These are phyloP conservation scores for Hypoxylon cercidicola DNA, from an alignment of 495 filamentous ascomycete genomes.

Conservation along the genomic window DNA sequence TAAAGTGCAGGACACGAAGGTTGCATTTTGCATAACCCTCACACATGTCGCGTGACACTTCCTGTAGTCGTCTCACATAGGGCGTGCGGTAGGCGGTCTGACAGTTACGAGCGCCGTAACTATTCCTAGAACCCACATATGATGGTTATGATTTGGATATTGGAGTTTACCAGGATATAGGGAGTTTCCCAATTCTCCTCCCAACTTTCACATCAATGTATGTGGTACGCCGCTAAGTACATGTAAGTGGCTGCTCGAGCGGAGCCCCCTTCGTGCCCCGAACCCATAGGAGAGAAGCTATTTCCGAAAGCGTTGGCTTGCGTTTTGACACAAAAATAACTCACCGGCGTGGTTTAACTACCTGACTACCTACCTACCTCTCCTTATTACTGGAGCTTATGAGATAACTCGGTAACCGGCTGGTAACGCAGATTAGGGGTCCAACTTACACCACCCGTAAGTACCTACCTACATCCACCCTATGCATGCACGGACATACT, in stretches of 20 bases:
- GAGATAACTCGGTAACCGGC: conserved; percentile 4
- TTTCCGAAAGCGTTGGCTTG: conserved; percentile 34
- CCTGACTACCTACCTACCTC: neutral
- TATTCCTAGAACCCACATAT: conserved; percentile 32
- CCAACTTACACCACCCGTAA: no score
- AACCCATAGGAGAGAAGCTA: conserved; percentile 14
- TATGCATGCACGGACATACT: neutral
- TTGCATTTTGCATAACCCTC: conserved; percentile 42
- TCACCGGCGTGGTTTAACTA: conserved; percentile 33
- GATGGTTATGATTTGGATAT: conserved; percentile 23
- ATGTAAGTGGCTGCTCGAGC: conserved; percentile 17
- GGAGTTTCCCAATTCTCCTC: conserved; percentile 26
- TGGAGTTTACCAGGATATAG: conserved; percentile 22
- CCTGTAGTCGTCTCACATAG: conserved; percentile 33
- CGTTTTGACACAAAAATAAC: conserved; percentile 40
- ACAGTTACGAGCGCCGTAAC: conserved; percentile 13
- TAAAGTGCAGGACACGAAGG: conserved; percentile 18
- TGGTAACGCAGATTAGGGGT: neutral
- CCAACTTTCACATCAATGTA: conserved; percentile 12
- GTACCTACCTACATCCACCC: no score
- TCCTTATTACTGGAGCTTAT: conserved; percentile 31
- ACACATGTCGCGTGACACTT: conserved; percentile 43
- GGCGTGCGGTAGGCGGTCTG: neutral
- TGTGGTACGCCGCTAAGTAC: conserved; percentile 22
- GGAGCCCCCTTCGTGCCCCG: conserved; percentile 19